Percentiles rank a stretch among this genome's conserved stretches.
Evolutionary conservation across 2,329 filamentous ascomycete species (phyloP).

Genomic region (Sclerotinia borealis): DNA sequence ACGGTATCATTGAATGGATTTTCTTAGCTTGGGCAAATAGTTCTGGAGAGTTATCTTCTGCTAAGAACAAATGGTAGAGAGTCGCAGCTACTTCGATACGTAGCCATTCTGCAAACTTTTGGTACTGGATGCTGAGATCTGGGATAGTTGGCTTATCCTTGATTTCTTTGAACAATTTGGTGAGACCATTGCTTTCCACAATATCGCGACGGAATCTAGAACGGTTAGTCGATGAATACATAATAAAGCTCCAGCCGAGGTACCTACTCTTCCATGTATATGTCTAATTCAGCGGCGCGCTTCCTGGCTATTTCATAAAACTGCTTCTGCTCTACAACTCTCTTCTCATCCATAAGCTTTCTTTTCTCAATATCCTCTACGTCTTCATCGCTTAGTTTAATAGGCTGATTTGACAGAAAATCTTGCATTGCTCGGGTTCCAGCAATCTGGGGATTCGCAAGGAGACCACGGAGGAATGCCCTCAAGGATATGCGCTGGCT

Average conservation of each 20-base stretch:
- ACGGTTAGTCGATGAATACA: slow-evolving; percentile 14
- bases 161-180: slow-evolving; percentile 89
- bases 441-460: slow-evolving; percentile 80
- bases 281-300: slow-evolving; percentile 85
- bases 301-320: slow-evolving; percentile 95
- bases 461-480: slow-evolving; percentile 79
- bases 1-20: slow-evolving; percentile 92
- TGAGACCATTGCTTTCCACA: slow-evolving; percentile 72
- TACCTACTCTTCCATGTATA: slow-evolving; percentile 90
- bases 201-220: slow-evolving; percentile 59
- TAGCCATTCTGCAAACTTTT: slow-evolving; percentile 97
- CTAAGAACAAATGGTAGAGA: slow-evolving; percentile 93
- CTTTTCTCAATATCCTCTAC: slow-evolving; percentile 71
- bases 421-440: slow-evolving; percentile 77
- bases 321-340: slow-evolving; percentile 83
- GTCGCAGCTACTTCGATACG: slow-evolving; percentile 96
- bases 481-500: slow-evolving; percentile 85
- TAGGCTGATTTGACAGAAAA: slow-evolving; percentile 69
- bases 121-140: slow-evolving; percentile 89
- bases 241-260: not conserved
- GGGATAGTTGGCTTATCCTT: slow-evolving; percentile 80
- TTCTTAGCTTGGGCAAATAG: slow-evolving; percentile 89
- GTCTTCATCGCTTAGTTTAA: slow-evolving; percentile 75
- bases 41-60: slow-evolving; percentile 96
- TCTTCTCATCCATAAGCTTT: slow-evolving; percentile 77